Evolutionary conservation across 2,329 filamentous ascomycete species (phyloP).

Genomic region (Akanthomyces uredinophilus): DNA sequence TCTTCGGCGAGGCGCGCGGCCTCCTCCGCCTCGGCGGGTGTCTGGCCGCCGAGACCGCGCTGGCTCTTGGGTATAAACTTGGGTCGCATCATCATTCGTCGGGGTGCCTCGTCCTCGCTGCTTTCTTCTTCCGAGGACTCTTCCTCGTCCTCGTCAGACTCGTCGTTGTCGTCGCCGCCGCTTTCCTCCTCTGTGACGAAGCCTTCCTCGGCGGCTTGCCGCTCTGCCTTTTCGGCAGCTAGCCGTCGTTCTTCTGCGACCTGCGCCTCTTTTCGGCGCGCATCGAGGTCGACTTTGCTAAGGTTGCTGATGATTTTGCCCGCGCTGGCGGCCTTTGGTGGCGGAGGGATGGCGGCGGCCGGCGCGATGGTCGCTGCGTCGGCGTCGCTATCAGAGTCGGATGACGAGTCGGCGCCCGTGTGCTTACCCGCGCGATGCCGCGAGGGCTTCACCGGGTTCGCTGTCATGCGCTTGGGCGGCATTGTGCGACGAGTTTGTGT

Average conservation of each 20-base stretch:
- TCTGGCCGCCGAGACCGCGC: conserved; percentile 31
- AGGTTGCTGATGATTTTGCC: conserved; percentile 52
- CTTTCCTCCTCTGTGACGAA: conserved; percentile 56
- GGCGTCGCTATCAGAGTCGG: conserved; percentile 47
- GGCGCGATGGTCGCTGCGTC: conserved; percentile 24
- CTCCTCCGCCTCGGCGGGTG: conserved; percentile 30
- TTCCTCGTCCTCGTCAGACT: conserved; percentile 34
- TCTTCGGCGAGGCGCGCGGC: conserved; percentile 44
- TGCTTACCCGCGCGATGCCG: conserved; percentile 85
- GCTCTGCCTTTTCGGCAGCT: conserved; percentile 46
- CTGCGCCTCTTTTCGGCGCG: conserved; percentile 40
- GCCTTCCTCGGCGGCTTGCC: conserved; percentile 52
- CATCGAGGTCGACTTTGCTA: conserved; percentile 47
- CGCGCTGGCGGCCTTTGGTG: conserved; percentile 53
- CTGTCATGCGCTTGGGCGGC: conserved; percentile 86
- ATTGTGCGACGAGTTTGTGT: conserved; percentile 28
- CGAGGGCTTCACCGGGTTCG: conserved; percentile 74
- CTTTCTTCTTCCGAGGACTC: conserved; percentile 41
- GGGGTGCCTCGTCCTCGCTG: conserved; percentile 53
- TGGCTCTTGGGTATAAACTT: conserved; percentile 60
- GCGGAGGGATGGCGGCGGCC: conserved; percentile 41
- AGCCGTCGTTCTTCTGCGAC: conserved; percentile 42
- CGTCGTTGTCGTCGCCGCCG: conserved; percentile 36
- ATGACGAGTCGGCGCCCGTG: conserved; percentile 49
- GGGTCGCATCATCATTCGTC: conserved; percentile 55